Conservation (phyloP, 768 basidiomycete genomes). For the Crassisporium funariophilum region DNA sequence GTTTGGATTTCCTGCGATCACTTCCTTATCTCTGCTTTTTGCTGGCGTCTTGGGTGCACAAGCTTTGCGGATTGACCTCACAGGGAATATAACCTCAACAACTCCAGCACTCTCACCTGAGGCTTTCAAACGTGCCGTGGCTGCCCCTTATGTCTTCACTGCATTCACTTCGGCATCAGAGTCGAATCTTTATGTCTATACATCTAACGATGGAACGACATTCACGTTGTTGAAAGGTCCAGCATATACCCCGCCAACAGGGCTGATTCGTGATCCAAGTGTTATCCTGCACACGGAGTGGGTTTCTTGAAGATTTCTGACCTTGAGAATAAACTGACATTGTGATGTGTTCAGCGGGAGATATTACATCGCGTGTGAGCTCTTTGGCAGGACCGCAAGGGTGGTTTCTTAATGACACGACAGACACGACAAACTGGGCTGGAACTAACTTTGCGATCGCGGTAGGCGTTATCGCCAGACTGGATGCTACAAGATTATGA, state of each 20-base stretch:
- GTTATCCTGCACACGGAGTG: conserved; percentile 38
- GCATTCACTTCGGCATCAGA: conserved; percentile 36
- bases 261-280: conserved; percentile 38
- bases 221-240: conserved; percentile 35
- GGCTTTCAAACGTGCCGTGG: conserved; percentile 32
- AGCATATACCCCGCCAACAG: conserved; percentile 35
- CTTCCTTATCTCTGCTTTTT: too few species aligned
- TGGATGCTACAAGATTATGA: too few species aligned
- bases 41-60: too few species aligned
- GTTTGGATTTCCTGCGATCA: too few species aligned
- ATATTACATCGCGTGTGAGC: conserved; percentile 38
- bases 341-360: conserved; percentile 25
- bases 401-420: too few species aligned
- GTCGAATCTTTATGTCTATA: conserved; percentile 37
- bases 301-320: conserved; percentile 3
- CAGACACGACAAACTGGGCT: conserved; percentile 39
- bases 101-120: conserved; percentile 29
- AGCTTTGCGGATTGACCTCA: too few species aligned
- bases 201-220: conserved; percentile 33
- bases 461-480: conserved; percentile 15
- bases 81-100: conserved; percentile 22
- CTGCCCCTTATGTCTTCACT: conserved; percentile 35
- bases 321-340: not conserved
- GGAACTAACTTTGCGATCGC: conserved; percentile 39
- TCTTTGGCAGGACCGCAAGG: too few species aligned